Conservation (phyloP, 1,284 basidiomycete genomes). For the Polyporus tsugae region DNA sequence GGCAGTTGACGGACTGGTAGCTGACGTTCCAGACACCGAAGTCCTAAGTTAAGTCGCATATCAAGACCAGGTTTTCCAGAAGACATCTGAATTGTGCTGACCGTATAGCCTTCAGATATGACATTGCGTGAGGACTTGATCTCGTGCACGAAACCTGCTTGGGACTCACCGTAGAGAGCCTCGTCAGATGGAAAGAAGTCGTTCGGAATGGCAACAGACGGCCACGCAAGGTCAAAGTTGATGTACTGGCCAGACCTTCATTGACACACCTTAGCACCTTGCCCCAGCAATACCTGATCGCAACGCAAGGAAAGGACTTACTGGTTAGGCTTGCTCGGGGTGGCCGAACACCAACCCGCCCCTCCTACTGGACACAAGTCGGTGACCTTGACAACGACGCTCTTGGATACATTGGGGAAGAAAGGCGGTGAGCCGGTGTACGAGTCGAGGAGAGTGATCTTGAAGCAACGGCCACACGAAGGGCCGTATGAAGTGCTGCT, state of each 20-base stretch:
- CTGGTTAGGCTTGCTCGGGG: conserved; percentile 64
- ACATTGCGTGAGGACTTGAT: neutral
- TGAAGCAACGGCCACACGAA: conserved; percentile 79
- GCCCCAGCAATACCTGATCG: neutral
- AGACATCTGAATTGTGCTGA: conserved; percentile 35
- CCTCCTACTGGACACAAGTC: conserved; percentile 73
- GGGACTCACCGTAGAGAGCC: conserved; percentile 59
- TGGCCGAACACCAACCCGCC: conserved; percentile 74
- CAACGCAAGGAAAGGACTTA: conserved; percentile 44
- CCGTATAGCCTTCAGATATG: conserved; percentile 48
- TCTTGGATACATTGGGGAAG: conserved; percentile 66
- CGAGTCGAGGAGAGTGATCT: conserved; percentile 74
- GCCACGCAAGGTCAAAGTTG: conserved; percentile 82
- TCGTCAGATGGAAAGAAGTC: conserved; percentile 78
- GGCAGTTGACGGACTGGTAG: conserved; percentile 69
- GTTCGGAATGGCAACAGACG: conserved; percentile 71
- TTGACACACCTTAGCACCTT: neutral
- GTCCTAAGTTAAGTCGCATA: conserved; percentile 52
- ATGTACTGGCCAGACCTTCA: conserved; percentile 68
- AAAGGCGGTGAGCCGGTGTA: conserved; percentile 73
- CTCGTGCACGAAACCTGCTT: neutral
- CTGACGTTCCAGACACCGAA: conserved; percentile 86
- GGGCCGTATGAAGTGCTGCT: conserved; percentile 78
- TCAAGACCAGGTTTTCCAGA: neutral
- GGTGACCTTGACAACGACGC: conserved; percentile 75